Base-by-base conservation (phyloP, 1,284 basidiomycete genomes). In the Puccinia novopanici region DNA sequence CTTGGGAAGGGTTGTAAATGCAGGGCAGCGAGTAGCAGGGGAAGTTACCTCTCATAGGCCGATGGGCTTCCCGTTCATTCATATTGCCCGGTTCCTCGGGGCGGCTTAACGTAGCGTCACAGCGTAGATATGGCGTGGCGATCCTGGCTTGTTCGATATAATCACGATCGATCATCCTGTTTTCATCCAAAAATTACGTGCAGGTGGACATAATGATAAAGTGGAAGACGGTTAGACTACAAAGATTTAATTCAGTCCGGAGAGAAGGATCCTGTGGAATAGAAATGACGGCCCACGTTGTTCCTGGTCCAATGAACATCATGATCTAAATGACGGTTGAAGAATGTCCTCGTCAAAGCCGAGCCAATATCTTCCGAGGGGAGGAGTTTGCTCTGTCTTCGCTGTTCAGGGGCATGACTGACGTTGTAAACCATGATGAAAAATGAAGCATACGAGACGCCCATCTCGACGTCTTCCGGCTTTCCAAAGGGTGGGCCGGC, bases 391-490 rank as follows among this genome's bases (percentile, higher is more conserved):
- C n/a, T n/a, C 12, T 42, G 6, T 45, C 15, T 45, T 15, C 42
- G 6, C 42, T 45, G 42, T 8, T 45, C 42, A 45, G 15, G 68
- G 24, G 48, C 42, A 1, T 17, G 17, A 65, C 75, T 76, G 3
- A 76, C 75, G 50, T 67, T 76, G 22, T 76, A 54, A 54, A 76
- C 59, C 57, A 76, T 63, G 17, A 67, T 48, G 27, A 76, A 76
- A 68, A 76, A 76, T 48, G 75, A 76, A 17, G 59, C 75, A 30
- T 65, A 67, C 24, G 75, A 61, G 63, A 76, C 40, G 12, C 75
- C 75, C 45, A 76, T 48, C 48, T 76, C 61, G 48, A 65, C 42
- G 3, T 76, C 45, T 24, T 65, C 75, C 4, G 61, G 57, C 37
- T 65, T 76, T 50, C 75, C 75, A 55, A 76, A 76, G 19, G 75